Conservation (phyloP, 2,329 filamentous ascomycete genomes). For the Arthrobotrys sphaeroides region DNA sequence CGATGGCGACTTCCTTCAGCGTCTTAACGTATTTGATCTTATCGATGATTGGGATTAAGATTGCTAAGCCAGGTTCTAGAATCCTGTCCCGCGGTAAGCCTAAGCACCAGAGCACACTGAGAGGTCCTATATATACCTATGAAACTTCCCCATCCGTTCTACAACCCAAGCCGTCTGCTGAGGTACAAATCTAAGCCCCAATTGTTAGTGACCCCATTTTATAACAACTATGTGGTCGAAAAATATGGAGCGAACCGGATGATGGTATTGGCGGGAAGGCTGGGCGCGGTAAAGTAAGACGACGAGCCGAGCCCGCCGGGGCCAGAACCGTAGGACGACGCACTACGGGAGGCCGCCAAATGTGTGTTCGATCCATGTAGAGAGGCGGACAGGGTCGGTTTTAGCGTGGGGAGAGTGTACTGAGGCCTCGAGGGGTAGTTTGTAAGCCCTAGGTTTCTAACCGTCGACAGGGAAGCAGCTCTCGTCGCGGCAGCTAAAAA, state of each 20-base stretch:
- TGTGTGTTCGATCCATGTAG: not conserved
- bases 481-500: constrained; percentile 6
- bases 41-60: constrained; percentile 89
- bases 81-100: constrained; percentile 64
- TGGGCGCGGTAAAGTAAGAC: constrained; percentile 58
- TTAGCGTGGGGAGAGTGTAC: not conserved
- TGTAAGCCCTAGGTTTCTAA: constrained; percentile 6
- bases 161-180: constrained; percentile 99
- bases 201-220: not conserved
- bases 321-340: constrained; percentile 25
- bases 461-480: constrained; percentile 37
- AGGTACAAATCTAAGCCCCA: constrained; percentile 75
- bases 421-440: constrained; percentile 38
- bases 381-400: not conserved
- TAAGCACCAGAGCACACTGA: too few species aligned
- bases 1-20: constrained; percentile 92
- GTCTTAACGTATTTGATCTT: constrained; percentile 98
- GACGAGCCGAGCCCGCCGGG: not conserved
- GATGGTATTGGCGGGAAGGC: constrained; percentile 88
- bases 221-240: not conserved
- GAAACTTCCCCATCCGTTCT: constrained; percentile 98
- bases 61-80: constrained; percentile 86
- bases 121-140: constrained; percentile 64
- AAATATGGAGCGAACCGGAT: constrained; percentile 67
- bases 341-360: constrained; percentile 19